phyloP scores from a whole-genome alignment of 2,329 filamentous ascomycete species.

The Cladorrhinum sp. region DNA sequence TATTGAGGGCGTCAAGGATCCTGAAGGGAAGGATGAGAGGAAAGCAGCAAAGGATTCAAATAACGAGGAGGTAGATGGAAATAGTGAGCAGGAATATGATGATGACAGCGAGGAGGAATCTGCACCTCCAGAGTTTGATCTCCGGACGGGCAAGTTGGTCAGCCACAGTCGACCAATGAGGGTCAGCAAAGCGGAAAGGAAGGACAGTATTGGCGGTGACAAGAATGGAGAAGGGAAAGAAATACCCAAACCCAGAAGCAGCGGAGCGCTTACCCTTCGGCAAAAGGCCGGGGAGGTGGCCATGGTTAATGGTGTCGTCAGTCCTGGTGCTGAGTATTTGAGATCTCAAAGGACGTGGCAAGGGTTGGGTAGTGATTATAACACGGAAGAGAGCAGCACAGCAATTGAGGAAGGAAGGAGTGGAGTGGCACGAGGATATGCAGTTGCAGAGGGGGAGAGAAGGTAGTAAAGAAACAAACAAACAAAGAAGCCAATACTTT shows the following conservation, averaged over 20 bases:
- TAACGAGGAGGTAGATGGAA: constrained; percentile 26
- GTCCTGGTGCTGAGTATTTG: constrained; percentile 86
- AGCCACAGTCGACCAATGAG: constrained; percentile 75
- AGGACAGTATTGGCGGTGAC: not conserved
- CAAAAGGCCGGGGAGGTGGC: constrained; percentile 53
- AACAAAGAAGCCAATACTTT: too few species aligned
- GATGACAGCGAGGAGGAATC: constrained; percentile 65
- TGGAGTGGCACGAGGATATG: constrained; percentile 87
- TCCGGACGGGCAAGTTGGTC: constrained; percentile 81
- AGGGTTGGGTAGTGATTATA: constrained; percentile 84
- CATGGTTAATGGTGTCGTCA: constrained; percentile 79
- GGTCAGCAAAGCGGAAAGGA: constrained; percentile 36
- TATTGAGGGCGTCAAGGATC: constrained; percentile 66
- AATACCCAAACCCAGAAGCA: constrained; percentile 24
- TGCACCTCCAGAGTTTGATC: constrained; percentile 84
- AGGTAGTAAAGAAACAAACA: too few species aligned
- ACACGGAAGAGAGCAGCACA: constrained; percentile 54
- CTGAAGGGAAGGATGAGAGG: constrained; percentile 24
- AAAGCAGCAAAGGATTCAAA: constrained; percentile 17
- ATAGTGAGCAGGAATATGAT: constrained; percentile 41
- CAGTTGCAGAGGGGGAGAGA: constrained; percentile 51
- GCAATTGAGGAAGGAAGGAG: constrained; percentile 80
- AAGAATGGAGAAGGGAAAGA: not conserved
- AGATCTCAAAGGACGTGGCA: constrained; percentile 84
- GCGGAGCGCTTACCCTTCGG: constrained; percentile 51